Base-by-base conservation (phyloP, 2,329 filamentous ascomycete species). In the Ascochyta fabae region DNA sequence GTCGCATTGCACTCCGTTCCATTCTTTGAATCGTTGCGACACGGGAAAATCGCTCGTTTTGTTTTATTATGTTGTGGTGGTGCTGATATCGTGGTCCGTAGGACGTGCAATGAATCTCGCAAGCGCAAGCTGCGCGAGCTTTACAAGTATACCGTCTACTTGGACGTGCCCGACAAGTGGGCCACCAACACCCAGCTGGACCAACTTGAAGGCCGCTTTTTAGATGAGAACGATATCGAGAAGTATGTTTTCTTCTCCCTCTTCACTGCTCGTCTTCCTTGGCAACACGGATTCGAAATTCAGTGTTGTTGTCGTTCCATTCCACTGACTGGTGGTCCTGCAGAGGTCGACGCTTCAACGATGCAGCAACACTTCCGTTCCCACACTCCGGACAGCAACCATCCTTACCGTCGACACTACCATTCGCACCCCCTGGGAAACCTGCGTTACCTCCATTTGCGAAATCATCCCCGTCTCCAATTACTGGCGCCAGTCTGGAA, bases 111-210 rank as follows among this genome's bases (percentile, higher is more conserved):
- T 83, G 84, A 84, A 78, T 91, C 90, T 83, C 89, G 91, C 79
- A 95, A 96, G 86, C 88, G 91, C 78, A 96, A 96, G 83, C 84
- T 96, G 75, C 88, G 89, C 76, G 90, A 95, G 81, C 85, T 96
- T 70, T 96, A 90, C 81, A 84, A 85, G 83, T 88, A 90, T 81
- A 89, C 89, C 76, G 86, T 84, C 85, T 60, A 46, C 42, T 27
- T 56, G 48, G 53, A 56, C 15, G 48, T 35, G 42, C 48, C 53
- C 43, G 70, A 71, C 69, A 83, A 84, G 73, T 78, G 82, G 76
- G 80, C 81, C 75, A 81, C 85, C 73, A 79, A 80, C 68, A 82
- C 77, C 67, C 77, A 78, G 56, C 78, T 80, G 58, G 77, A 79
- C 65, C 80, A 84, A 66, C 77, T 80, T 61, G 81, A 85, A 72